Base-by-base conservation (phyloP, 495 filamentous ascomycete genomes). In the Penicillium salamii region DNA sequence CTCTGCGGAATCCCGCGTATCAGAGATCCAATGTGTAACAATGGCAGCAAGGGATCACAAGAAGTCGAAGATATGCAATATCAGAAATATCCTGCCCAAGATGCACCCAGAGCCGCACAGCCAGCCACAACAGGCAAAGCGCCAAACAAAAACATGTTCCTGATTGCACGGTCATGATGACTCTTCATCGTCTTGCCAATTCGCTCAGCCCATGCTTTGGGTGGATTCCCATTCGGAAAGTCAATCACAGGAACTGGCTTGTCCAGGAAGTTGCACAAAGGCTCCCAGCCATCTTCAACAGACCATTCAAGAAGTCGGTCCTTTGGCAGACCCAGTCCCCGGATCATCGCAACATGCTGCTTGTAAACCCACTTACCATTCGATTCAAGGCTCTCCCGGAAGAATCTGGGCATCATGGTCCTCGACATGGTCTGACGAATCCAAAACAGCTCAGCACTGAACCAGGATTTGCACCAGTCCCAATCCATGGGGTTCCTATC, bases 211-310 rank as follows among this genome's bases (percentile, higher is more conserved):
- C 11, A 32, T 13, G 29, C 52, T 37, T 53, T 46, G 6, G 55
- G 59, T 6, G 52, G 40, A 35, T 54, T 49, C 1, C 52, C 46
- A 40, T 40, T 34, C 3, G 52, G 52, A 28, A 49, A 54, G 7
- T 8, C 18, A 3, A 20, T 19, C n/a, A 11, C 12, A 18, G 52
- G 52, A 3, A 49, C 19, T 9, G 29, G 32, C 19, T 49, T 49
- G 15, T 15, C 15, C 14, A 49, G 17, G 32, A 49, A 55, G 29
- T 52, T 21, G 34, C 74, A 79, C 34, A 79, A 62, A 24, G 72
- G 71, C 35, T 63, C 71, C 74, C 74, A 77, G 9, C 73, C 74
- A 41, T 74, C 63, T 42, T 69, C 61, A 23, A 77, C 64, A n/a
- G 62, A 56, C 50, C 64, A 78, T 43, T 70, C 70, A 36, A 76